Percentiles rank a stretch among this genome's conserved stretches.
These are phyloP conservation scores for Kazachstania kunashirensis DNA, from an alignment of 805 yeast species.

Conservation along the genomic window DNA sequence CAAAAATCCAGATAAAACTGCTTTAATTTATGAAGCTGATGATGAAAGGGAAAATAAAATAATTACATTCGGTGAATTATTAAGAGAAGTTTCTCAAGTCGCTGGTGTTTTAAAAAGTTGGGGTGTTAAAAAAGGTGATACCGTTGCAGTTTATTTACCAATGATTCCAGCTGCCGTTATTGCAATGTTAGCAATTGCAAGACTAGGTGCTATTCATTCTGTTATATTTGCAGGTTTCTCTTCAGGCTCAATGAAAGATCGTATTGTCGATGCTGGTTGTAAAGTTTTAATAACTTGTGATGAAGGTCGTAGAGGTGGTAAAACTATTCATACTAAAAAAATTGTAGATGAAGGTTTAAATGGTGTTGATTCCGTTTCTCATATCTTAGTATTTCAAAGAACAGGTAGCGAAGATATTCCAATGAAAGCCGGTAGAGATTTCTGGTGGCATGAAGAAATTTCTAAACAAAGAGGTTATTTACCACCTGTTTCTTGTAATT, in stretches of 20 bases:
- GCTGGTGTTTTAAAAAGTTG: slow-evolving; percentile 74
- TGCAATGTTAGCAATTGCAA: slow-evolving; percentile 85
- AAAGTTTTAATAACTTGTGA: slow-evolving; percentile 87
- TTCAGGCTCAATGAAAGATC: slow-evolving; percentile 83
- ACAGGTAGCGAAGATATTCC: slow-evolving; percentile 69
- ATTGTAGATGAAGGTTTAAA: slow-evolving; percentile 90
- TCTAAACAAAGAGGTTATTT: slow-evolving; percentile 72
- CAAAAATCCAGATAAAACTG: slow-evolving; percentile 73
- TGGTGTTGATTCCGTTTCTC: slow-evolving; percentile 61
- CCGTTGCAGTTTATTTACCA: slow-evolving; percentile 92
- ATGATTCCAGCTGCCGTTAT: slow-evolving; percentile 96
- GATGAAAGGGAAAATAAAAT: slow-evolving; percentile 63
- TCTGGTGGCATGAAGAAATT: slow-evolving; percentile 91
- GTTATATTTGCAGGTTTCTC: slow-evolving; percentile 96
- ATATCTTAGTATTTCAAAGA: slow-evolving; percentile 81
- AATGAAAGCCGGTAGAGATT: slow-evolving; percentile 73
- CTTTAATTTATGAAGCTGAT: slow-evolving; percentile 89
- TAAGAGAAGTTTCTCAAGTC: slow-evolving; percentile 73
- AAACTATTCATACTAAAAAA: slow-evolving; percentile 81
- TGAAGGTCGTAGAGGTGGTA: slow-evolving; percentile 93
- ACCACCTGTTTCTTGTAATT: slow-evolving; percentile 77
- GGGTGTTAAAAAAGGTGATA: slow-evolving; percentile 91
- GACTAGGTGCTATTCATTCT: slow-evolving; percentile 93
- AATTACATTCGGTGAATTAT: slow-evolving; percentile 78
- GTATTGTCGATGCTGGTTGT: slow-evolving; percentile 80